Conservation (phyloP, 257 asterid species). For the Fraxinus excelsior region DNA sequence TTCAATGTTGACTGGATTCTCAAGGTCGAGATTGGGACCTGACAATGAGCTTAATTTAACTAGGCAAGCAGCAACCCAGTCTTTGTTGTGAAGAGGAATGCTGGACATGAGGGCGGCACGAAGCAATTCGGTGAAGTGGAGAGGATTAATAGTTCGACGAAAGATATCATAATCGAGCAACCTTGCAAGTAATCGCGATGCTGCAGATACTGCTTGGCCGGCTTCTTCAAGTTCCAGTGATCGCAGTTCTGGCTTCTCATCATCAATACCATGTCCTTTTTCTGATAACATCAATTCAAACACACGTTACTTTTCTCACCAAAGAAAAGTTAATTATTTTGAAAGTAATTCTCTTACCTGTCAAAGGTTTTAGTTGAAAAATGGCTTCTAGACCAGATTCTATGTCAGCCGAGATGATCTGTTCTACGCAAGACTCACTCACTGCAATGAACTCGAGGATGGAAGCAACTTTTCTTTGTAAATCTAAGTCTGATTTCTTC, state of each 20-base stretch:
- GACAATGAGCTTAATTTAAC: slow-evolving; percentile 58
- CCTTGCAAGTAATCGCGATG: slow-evolving; percentile 62
- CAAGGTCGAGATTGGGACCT: slow-evolving; percentile 32
- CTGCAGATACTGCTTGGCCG: slow-evolving; percentile 68
- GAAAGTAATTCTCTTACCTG: slow-evolving; percentile 40
- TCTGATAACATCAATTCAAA: slow-evolving; percentile 35
- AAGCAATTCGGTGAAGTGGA: slow-evolving; percentile 49
- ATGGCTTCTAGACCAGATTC: slow-evolving; percentile 66
- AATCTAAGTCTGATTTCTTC: slow-evolving; percentile 57
- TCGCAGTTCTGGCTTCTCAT: slow-evolving; percentile 44
- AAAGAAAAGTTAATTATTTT: background rate
- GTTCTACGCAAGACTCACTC: slow-evolving; percentile 41
- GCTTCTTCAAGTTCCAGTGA: slow-evolving; percentile 74
- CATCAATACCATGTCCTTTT: slow-evolving; percentile 28
- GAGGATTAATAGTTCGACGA: slow-evolving; percentile 30
- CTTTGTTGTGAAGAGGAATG: slow-evolving; percentile 64
- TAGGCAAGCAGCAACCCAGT: slow-evolving; percentile 83
- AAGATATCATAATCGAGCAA: slow-evolving; percentile 55
- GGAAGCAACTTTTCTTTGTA: slow-evolving; percentile 81
- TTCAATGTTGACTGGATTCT: slow-evolving; percentile 53
- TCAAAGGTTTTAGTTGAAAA: slow-evolving; percentile 54
- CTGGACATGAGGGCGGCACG: slow-evolving; percentile 52
- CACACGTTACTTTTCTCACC: background rate
- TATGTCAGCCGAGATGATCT: slow-evolving; percentile 48
- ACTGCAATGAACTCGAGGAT: slow-evolving; percentile 59